Evolutionary conservation across 2,329 filamentous ascomycete species (phyloP).

Genomic region (Didymella segeticola): DNA sequence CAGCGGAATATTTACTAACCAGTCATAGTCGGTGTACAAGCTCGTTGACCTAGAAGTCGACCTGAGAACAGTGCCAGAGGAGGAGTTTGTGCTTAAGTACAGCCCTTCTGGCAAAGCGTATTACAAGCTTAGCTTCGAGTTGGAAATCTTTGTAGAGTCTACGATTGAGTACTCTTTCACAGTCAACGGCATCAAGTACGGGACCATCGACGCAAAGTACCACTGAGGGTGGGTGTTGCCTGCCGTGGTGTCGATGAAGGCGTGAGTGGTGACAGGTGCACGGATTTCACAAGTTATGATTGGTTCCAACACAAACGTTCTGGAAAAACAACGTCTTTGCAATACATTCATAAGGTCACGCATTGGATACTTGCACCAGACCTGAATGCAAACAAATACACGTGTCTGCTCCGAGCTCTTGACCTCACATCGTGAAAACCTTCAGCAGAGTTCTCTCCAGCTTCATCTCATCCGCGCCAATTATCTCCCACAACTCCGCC

Average conservation of each 20-base stretch:
- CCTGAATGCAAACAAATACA: no score
- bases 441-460: constrained; percentile 11
- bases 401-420: not conserved
- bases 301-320: no score
- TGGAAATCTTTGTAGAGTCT: not conserved
- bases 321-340: no score
- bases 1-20: not conserved
- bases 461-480: constrained; percentile 17
- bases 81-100: not conserved
- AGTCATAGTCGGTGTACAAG: not conserved
- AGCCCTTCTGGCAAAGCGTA: not conserved
- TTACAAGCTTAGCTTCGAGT: not conserved
- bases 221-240: no score
- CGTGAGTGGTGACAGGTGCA: no score
- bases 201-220: no score
- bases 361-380: no score
- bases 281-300: no score
- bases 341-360: no score
- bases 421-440: constrained; percentile 5
- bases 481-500: constrained; percentile 4
- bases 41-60: constrained; percentile 6
- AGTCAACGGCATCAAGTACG: not conserved
- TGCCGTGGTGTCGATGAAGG: not conserved
- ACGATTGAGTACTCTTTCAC: not conserved
- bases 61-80: constrained; percentile 16